Conservation (phyloP, 805 yeast species). For the Teunomyces pallodes region DNA sequence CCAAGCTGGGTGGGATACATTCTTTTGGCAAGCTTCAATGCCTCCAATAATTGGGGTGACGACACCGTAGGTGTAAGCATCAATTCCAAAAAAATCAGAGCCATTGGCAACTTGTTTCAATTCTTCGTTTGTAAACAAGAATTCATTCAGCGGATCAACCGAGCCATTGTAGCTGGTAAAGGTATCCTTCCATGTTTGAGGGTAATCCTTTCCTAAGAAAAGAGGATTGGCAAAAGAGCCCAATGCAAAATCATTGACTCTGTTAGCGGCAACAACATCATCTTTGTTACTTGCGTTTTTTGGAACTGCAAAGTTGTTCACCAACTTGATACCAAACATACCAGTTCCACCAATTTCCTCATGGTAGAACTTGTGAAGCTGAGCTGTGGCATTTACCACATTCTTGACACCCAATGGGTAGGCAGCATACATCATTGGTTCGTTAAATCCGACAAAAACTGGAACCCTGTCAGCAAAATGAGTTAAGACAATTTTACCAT, state of each 20-base stretch:
- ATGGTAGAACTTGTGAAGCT: conserved; percentile 20
- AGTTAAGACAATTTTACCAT: conserved; percentile 27
- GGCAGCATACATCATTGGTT: conserved; percentile 22
- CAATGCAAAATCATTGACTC: conserved; percentile 21
- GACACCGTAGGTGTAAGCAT: conserved; percentile 24
- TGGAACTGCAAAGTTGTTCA: conserved; percentile 25
- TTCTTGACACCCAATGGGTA: conserved; percentile 20
- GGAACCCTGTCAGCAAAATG: conserved; percentile 30
- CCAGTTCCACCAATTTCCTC: conserved; percentile 23
- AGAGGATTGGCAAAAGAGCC: conserved; percentile 30
- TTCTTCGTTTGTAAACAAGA: conserved; percentile 23
- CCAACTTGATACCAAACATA: conserved; percentile 23
- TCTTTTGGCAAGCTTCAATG: conserved; percentile 20
- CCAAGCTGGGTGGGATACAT: conserved; percentile 18
- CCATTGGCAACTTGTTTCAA: conserved; percentile 19
- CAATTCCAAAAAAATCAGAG: conserved; percentile 32
- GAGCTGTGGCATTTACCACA: conserved; percentile 23
- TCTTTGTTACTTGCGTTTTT: conserved; percentile 19
- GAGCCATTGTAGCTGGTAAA: conserved; percentile 12
- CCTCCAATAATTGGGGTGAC: conserved; percentile 19
- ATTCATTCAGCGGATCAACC: conserved; percentile 1
- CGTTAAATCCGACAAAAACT: conserved; percentile 30
- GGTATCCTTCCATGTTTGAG: conserved; percentile 19
- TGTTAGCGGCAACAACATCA: conserved; percentile 23
- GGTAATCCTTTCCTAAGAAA: conserved; percentile 28